Conservation (phyloP, 208 protist genomes). For the Wallacemonas sp. region DNA sequence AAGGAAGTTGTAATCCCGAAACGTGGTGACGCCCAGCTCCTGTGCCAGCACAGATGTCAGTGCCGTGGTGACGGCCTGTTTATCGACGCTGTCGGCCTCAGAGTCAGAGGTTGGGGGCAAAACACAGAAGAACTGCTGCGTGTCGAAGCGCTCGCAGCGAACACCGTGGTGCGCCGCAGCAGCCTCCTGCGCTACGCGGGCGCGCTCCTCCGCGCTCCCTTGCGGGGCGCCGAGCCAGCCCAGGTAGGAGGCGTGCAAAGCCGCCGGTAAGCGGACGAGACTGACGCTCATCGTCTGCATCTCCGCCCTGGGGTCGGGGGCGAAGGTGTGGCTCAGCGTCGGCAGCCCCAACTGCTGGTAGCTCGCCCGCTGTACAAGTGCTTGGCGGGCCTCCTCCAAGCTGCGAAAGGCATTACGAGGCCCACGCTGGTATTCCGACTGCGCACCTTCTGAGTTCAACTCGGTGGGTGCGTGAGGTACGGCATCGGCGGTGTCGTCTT, state of each 20-base stretch:
- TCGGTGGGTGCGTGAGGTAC: too few relatives aligned
- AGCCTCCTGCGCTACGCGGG: neutral
- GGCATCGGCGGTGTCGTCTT: too few relatives aligned
- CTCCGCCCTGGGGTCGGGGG: constrained; percentile 45
- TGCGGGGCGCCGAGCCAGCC: neutral
- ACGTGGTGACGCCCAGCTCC: constrained; percentile 38
- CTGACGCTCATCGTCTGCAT: constrained; percentile 52
- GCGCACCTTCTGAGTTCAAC: too few relatives aligned
- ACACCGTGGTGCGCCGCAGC: neutral
- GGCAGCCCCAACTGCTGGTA: constrained; percentile 66
- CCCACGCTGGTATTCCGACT: too few relatives aligned
- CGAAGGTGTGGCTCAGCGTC: constrained; percentile 54
- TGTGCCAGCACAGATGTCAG: constrained; percentile 49
- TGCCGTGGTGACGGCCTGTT: constrained; percentile 36
- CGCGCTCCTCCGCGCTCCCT: neutral
- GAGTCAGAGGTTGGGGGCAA: too few relatives aligned
- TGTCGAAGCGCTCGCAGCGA: constrained; percentile 38
- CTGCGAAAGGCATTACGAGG: neutral
- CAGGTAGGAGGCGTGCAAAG: constrained; percentile 12
- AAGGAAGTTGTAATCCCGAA: constrained; percentile 37
- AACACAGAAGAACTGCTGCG: constrained; percentile 51
- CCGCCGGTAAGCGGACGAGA: constrained; percentile 46
- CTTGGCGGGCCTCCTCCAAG: neutral
- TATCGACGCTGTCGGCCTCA: constrained; percentile 1
- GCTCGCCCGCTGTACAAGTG: constrained; percentile 21